phyloP scores from a whole-genome alignment of 495 filamentous ascomycete species.

The Trichoderma erinaceum region DNA sequence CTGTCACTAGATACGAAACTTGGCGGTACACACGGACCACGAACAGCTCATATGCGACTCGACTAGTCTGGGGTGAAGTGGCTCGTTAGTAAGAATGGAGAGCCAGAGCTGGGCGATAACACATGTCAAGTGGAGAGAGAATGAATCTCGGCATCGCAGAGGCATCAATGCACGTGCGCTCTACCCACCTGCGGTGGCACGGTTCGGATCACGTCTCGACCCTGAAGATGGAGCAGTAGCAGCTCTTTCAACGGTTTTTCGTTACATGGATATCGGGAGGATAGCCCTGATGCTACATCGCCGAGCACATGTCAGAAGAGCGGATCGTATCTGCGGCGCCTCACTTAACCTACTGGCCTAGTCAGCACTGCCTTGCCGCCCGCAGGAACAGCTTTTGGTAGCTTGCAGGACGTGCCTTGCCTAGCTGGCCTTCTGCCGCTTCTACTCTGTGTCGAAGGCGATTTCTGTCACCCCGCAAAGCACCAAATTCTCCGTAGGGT shows the following conservation, averaged over 20 bases:
- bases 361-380: background rate
- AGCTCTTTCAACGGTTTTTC: background rate
- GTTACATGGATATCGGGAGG: background rate
- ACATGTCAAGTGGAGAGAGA: conserved; percentile 1
- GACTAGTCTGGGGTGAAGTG: background rate
- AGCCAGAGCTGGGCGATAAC: background rate
- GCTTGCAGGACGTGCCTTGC: background rate
- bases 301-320: background rate
- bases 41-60: background rate
- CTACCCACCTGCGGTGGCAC: background rate
- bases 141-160: background rate
- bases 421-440: background rate
- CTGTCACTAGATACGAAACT: background rate
- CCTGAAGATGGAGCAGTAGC: background rate
- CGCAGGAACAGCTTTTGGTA: conserved; percentile 8
- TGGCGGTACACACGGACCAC: background rate
- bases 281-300: background rate
- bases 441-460: background rate
- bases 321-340: background rate
- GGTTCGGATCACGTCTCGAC: background rate
- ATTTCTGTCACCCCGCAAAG: background rate
- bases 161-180: conserved; percentile 6
- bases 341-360: background rate
- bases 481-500: conserved; percentile 2
- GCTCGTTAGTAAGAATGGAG: background rate